Evolutionary conservation across 2,329 filamentous ascomycete genomes (phyloP).

Genomic region (Bertia moriformis): DNA sequence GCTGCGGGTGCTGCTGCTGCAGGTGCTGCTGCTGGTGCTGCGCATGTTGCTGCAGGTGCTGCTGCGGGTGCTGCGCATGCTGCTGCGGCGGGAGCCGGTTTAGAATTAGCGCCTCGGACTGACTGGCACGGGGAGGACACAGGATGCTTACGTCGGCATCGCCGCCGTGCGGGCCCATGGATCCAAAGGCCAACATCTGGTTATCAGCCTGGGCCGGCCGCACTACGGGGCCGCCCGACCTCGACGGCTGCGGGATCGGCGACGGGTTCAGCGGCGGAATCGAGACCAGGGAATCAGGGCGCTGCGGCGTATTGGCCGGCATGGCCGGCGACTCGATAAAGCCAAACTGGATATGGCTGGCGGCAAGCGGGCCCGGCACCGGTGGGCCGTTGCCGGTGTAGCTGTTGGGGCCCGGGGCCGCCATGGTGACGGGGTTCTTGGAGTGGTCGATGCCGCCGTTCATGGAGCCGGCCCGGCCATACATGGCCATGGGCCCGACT

Average conservation of each 20-base stretch:
- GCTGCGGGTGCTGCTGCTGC: constrained; percentile 10
- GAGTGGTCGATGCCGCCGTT: constrained; percentile 63
- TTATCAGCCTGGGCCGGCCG: constrained; percentile 57
- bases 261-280: constrained; percentile 82
- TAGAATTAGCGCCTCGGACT: too few species aligned
- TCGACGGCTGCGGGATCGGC: constrained; percentile 77
- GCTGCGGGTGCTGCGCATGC: too few species aligned
- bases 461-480: constrained; percentile 38
- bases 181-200: constrained; percentile 63
- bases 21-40: too few species aligned
- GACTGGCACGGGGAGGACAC: too few species aligned
- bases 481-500: too few species aligned
- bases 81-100: too few species aligned
- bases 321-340: constrained; percentile 57
- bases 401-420: constrained; percentile 62
- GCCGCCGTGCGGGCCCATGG: constrained; percentile 41
- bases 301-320: constrained; percentile 52
- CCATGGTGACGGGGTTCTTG: constrained; percentile 86
- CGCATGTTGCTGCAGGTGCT: too few species aligned
- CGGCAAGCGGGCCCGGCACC: constrained; percentile 37
- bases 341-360: constrained; percentile 66
- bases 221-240: constrained; percentile 73
- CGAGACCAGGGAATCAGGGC: constrained; percentile 45
- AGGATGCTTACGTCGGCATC: constrained; percentile 61
- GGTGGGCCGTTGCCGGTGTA: constrained; percentile 66